Conservation (phyloP, 2,329 filamentous ascomycete species). For the Polytolypa hystricis region DNA sequence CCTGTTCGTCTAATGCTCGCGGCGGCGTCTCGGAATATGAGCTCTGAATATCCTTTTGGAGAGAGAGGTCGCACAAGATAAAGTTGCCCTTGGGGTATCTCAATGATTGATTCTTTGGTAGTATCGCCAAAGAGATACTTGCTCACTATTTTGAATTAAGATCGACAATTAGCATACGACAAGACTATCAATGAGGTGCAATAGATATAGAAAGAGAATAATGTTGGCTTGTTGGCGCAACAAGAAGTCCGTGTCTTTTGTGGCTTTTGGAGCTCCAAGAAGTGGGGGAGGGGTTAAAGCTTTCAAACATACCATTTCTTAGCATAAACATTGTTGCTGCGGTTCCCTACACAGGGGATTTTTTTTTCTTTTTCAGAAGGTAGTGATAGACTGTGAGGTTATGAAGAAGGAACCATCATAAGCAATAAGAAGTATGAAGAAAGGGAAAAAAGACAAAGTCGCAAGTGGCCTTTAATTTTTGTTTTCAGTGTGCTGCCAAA, state of each 20-base stretch:
- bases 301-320: conserved; percentile 39
- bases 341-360: too few species aligned
- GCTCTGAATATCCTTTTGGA: conserved; percentile 94
- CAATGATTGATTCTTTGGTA: conserved; percentile 85
- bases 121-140: conserved; percentile 86
- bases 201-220: neutral
- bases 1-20: conserved; percentile 85
- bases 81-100: conserved; percentile 89
- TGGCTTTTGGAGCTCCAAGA: too few species aligned
- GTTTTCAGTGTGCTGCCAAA: too few species aligned
- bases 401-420: too few species aligned
- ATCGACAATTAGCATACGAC: conserved; percentile 6
- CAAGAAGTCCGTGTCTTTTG: neutral
- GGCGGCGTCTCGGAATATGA: conserved; percentile 95
- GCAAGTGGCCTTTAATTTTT: conserved; percentile 2
- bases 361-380: too few species aligned
- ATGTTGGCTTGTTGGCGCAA: conserved; percentile 7
- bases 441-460: neutral
- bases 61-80: conserved; percentile 93
- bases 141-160: conserved; percentile 51
- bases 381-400: too few species aligned
- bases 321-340: conserved; percentile 47
- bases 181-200: neutral
- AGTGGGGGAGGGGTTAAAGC: conserved; percentile 17
- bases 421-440: neutral